phyloP scores from a whole-genome alignment of 164 flowering plant species.

The Aristolochia fimbriata region DNA sequence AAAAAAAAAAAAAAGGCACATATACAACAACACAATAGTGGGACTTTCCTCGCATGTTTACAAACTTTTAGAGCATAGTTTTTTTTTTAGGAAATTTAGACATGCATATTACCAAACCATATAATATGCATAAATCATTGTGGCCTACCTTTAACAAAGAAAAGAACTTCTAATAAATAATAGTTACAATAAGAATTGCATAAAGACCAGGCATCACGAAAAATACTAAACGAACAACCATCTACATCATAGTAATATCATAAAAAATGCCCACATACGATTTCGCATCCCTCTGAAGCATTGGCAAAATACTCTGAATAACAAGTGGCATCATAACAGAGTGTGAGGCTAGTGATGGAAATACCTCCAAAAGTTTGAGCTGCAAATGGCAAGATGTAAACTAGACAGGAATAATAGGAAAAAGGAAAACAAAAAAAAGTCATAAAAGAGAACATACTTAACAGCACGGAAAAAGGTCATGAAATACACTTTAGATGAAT shows the following conservation, averaged over 20 bases:
- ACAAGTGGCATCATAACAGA: slow-evolving; percentile 68
- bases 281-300: slow-evolving; percentile 59
- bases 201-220: too few relatives aligned
- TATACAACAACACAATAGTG: not conserved
- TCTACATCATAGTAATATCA: not conserved
- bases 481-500: not conserved
- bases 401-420: not conserved
- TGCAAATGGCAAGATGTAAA: slow-evolving; percentile 23
- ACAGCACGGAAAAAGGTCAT: not conserved
- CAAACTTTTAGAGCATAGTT: too few relatives aligned
- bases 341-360: slow-evolving; percentile 82
- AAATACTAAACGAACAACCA: too few relatives aligned
- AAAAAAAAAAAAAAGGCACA: too few relatives aligned
- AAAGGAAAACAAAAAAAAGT: not conserved
- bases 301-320: slow-evolving; percentile 69
- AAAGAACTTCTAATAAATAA: too few relatives aligned
- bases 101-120: too few relatives aligned
- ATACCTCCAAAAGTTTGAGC: slow-evolving; percentile 65
- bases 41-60: too few relatives aligned
- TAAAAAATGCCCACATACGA: slow-evolving; percentile 33
- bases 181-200: too few relatives aligned
- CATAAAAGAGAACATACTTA: not conserved
- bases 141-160: too few relatives aligned
- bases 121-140: too few relatives aligned
- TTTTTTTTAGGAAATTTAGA: too few relatives aligned